Conservation (phyloP, 768 basidiomycete genomes). For the Panaeolus papilionaceus region DNA sequence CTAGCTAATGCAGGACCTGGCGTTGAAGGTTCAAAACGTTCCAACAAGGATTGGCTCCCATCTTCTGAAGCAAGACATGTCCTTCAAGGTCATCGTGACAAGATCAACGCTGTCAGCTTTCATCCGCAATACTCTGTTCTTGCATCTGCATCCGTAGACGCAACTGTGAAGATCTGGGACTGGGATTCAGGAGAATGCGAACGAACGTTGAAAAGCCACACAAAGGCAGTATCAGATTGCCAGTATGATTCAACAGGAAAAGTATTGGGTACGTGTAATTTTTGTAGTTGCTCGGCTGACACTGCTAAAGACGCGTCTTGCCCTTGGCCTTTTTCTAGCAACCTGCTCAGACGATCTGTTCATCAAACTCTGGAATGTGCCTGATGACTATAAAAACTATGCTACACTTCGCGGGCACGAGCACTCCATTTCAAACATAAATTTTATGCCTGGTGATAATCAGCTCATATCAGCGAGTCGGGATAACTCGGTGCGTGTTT, state of each 20-base stretch:
- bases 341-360: slow-evolving; percentile 84
- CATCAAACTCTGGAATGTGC: slow-evolving; percentile 91
- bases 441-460: slow-evolving; percentile 87
- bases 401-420: slow-evolving; percentile 91
- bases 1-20: slow-evolving; percentile 51
- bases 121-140: slow-evolving; percentile 86
- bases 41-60: slow-evolving; percentile 86
- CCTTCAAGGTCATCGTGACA: slow-evolving; percentile 76
- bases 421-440: slow-evolving; percentile 86
- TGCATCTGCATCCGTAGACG: slow-evolving; percentile 88
- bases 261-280: slow-evolving; percentile 63
- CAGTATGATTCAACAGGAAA: slow-evolving; percentile 90
- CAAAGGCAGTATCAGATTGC: slow-evolving; percentile 85
- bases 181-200: slow-evolving; percentile 97
- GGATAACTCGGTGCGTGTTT: slow-evolving; percentile 85
- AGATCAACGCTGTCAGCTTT: slow-evolving; percentile 82
- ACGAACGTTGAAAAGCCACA: slow-evolving; percentile 90
- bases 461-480: slow-evolving; percentile 86
- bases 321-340: slow-evolving; percentile 42
- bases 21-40: slow-evolving; percentile 52
- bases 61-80: slow-evolving; percentile 83
- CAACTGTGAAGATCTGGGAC: slow-evolving; percentile 94
- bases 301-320: slow-evolving; percentile 7
- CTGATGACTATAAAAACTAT: slow-evolving; percentile 88
- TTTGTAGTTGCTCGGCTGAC: neutral